These are phyloP conservation scores for Aethionema arabicum DNA, from an alignment of 345 rosid genomes.

Conservation along the genomic window DNA sequence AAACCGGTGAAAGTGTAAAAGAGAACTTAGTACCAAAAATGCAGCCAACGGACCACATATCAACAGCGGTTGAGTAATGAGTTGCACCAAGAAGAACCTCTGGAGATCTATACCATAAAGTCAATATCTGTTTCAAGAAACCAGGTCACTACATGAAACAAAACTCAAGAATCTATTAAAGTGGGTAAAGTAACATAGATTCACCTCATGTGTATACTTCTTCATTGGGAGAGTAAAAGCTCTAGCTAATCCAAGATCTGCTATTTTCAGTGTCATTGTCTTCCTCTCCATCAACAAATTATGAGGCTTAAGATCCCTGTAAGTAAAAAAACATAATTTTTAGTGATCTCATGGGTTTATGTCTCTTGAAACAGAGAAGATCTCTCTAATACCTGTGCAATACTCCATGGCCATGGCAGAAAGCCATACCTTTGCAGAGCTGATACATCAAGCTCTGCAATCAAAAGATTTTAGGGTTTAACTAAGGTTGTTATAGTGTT, in stretches of 20 bases:
- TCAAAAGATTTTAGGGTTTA: slow-evolving; percentile 2
- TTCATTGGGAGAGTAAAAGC: slow-evolving; percentile 74
- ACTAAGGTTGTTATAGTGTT: background rate
- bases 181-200: slow-evolving; percentile 2
- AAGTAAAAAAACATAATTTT: no score
- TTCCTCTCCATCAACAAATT: slow-evolving; percentile 84
- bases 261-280: slow-evolving; percentile 76
- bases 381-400: slow-evolving; percentile 62
- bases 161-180: no score
- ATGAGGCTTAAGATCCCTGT: slow-evolving; percentile 95
- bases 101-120: slow-evolving; percentile 95
- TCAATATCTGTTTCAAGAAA: slow-evolving; percentile 56
- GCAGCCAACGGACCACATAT: slow-evolving; percentile 95
- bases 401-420: slow-evolving; percentile 97
- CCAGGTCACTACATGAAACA: background rate
- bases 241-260: slow-evolving; percentile 94
- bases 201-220: slow-evolving; percentile 65
- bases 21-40: slow-evolving; percentile 59
- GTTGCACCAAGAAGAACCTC: slow-evolving; percentile 95
- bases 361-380: background rate
- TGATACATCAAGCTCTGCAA: slow-evolving; percentile 93
- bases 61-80: slow-evolving; percentile 96
- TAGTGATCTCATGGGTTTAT: no score
- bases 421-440: slow-evolving; percentile 93
- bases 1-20: slow-evolving; percentile 5